Percentiles rank a stretch among this genome's conserved stretches.
Conservation (phyloP, 176 grass and related monocot species). For the sorghum (Sorghum bicolor) region DNA sequence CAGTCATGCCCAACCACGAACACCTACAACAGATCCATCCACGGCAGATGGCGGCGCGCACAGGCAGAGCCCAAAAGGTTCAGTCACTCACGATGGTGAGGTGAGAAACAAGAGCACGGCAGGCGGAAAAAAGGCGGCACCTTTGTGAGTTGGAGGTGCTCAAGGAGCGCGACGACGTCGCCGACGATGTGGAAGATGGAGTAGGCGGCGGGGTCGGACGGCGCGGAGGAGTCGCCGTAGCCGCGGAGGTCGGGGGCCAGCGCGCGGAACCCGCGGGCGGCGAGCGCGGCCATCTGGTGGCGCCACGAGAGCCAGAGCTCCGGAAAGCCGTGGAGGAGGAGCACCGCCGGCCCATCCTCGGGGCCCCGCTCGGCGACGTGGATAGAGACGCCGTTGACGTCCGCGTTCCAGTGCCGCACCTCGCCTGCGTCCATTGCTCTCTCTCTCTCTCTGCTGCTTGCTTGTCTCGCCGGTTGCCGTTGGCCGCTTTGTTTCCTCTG, state of each 20-base stretch:
- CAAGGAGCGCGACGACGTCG: slow-evolving; percentile 43
- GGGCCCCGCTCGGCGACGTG: slow-evolving; percentile 54
- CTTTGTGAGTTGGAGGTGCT: slow-evolving; percentile 43
- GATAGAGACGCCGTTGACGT: slow-evolving; percentile 49
- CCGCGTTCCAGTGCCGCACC: slow-evolving; percentile 46
- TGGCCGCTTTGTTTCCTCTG: not conserved
- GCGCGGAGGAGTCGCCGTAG: slow-evolving; percentile 46
- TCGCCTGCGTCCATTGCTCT: not conserved
- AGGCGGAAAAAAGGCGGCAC: not conserved
- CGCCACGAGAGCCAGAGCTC: slow-evolving; percentile 73
- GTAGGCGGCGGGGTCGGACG: slow-evolving; percentile 32
- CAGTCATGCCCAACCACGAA: slow-evolving; percentile 62
- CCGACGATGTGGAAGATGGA: slow-evolving; percentile 53
- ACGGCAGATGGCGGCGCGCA: not conserved
- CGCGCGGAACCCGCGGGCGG: slow-evolving; percentile 44
- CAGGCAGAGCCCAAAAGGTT: not conserved
- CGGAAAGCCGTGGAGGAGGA: slow-evolving; percentile 75
- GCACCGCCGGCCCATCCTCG: slow-evolving; percentile 24
- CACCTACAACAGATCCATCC: slow-evolving; percentile 27
- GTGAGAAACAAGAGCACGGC: not conserved
- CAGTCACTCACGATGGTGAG: not conserved
- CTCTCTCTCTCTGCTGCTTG: slow-evolving; percentile 9
- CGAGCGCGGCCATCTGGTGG: slow-evolving; percentile 53
- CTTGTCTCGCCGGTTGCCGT: not conserved
- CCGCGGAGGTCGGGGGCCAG: slow-evolving; percentile 58